A percentile compares a stretch with the other conserved stretches of the same genome.
Conservation (phyloP, 2,329 filamentous ascomycete species). For the Ceratocystis cubensis region DNA sequence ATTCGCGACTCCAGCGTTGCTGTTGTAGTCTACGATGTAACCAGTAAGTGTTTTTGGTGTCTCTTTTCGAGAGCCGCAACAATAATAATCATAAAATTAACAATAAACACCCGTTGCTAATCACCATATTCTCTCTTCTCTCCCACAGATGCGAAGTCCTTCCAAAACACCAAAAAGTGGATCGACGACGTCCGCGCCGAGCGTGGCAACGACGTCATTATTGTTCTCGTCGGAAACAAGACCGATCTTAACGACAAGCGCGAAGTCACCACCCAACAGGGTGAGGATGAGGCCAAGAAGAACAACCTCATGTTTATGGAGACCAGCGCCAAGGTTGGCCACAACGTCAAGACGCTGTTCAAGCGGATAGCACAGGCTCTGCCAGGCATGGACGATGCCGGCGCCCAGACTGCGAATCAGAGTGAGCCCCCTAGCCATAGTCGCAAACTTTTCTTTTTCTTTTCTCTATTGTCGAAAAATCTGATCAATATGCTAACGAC, state of each 20-base stretch:
- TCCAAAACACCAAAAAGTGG: conserved; percentile 98
- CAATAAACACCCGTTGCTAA: neutral
- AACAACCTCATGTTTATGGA: conserved; percentile 98
- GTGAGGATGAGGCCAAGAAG: conserved; percentile 96
- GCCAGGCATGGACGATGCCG: conserved; percentile 88
- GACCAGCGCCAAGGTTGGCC: conserved; percentile 92
- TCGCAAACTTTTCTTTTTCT: no score
- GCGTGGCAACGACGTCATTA: conserved; percentile 96
- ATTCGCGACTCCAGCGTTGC: conserved; percentile 97
- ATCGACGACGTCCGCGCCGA: conserved; percentile 96
- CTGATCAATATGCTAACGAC: conserved; percentile 24
- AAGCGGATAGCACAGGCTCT: conserved; percentile 95
- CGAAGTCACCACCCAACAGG: conserved; percentile 90
- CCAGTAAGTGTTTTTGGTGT: conserved; percentile 42
- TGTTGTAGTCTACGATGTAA: conserved; percentile 97
- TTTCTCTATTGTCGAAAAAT: neutral
- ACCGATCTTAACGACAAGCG: conserved; percentile 97
- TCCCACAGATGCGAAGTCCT: conserved; percentile 68
- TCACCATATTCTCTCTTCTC: no score
- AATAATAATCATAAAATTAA: no score
- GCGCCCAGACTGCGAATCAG: conserved; percentile 58
- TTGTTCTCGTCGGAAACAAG: conserved; percentile 97
- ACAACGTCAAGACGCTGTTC: conserved; percentile 97
- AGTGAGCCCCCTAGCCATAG: conserved; percentile 44
- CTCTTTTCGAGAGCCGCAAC: no score